Base-by-base conservation (phyloP, 805 yeast genomes). In the Yamadazyma phyllophila region DNA sequence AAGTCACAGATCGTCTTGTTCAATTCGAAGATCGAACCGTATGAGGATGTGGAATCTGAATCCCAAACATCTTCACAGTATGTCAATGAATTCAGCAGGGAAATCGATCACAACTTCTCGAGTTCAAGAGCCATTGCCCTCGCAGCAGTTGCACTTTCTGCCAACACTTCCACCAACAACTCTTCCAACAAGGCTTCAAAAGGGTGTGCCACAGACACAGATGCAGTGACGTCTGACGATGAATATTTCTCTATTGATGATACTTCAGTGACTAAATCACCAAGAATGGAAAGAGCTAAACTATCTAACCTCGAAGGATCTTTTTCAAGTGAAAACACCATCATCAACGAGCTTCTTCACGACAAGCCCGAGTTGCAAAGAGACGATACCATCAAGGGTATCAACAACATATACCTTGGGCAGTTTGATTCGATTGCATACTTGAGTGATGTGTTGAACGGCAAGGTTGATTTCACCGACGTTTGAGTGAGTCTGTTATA, bases 201-300 rank as follows among this genome's bases (percentile, higher is more conserved):
- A 8, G 13, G 7, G 3, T 11, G 9, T 11, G n/a, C 10, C 15
- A 10, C 30, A n/a, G 46, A 36, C 15, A 33, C 35, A 9, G 41
- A 39, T 11, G 48, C 46, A 27, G 46, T 45, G 12, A 60, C 60
- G 24, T 57, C 69, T 10, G 70, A 65, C 14, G 69, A 65, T 2
- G 72, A 67, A 49, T 65, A 56, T 48, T 66, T 49, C 45, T 63
- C 71, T 13, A 61, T 66, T 4, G 61, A 61, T 17, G 71, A 66
- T n/a, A 12, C 35, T 16, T 42, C 45, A 2, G 20, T 35, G 6
- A 17, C 34, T 10, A 35, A 14, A 13, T 42, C 40, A 6, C 45
- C 45, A 11, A 41, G 35, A 33, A 12, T 33, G 7, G 45, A 36
- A 20, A 31, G 24, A 16, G 16, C 26, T 31, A 17, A 11, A 12